phyloP scores from a whole-genome alignment of 768 basidiomycete genomes.

The Holtermanniella nyarrowii region DNA sequence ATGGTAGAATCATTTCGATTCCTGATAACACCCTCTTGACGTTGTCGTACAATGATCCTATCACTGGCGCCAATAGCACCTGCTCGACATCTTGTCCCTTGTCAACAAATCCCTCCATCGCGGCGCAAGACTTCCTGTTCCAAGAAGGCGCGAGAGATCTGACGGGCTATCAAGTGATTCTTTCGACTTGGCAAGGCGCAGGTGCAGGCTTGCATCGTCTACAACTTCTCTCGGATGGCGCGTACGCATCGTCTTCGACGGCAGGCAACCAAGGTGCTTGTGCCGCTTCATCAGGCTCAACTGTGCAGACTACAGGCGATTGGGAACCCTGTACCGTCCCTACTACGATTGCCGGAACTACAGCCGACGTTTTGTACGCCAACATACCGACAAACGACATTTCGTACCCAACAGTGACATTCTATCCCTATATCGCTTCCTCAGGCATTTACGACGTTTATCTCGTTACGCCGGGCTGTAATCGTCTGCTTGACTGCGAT shows the following conservation, averaged over 20 bases:
- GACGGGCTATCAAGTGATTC: constrained; percentile 78
- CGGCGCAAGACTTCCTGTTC: constrained; percentile 93
- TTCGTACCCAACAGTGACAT: constrained; percentile 69
- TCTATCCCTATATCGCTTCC: constrained; percentile 84
- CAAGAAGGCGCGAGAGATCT: constrained; percentile 46
- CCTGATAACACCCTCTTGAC: constrained; percentile 76
- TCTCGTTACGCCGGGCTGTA: constrained; percentile 78
- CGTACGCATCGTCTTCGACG: constrained; percentile 66
- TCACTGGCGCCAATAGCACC: constrained; percentile 61
- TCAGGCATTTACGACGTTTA: constrained; percentile 76
- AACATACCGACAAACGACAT: constrained; percentile 51
- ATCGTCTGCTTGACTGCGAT: constrained; percentile 64
- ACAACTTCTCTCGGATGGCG: constrained; percentile 85
- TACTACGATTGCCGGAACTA: constrained; percentile 71
- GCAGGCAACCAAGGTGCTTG: constrained; percentile 58
- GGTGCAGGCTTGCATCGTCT: constrained; percentile 77
- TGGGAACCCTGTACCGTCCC: constrained; percentile 59
- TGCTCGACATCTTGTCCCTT: constrained; percentile 74
- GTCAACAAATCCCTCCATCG: constrained; percentile 59
- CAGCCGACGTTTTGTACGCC: constrained; percentile 62
- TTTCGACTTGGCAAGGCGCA: constrained; percentile 63
- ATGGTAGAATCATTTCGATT: constrained; percentile 63
- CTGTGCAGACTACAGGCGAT: constrained; percentile 54
- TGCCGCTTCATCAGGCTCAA: constrained; percentile 62
- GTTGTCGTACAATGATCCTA: constrained; percentile 66